Evolutionary conservation across 2,329 filamentous ascomycete genomes (phyloP), one percentile per base, ranked within the genome.

Genomic region (Alternaria metachromatica): DNA sequence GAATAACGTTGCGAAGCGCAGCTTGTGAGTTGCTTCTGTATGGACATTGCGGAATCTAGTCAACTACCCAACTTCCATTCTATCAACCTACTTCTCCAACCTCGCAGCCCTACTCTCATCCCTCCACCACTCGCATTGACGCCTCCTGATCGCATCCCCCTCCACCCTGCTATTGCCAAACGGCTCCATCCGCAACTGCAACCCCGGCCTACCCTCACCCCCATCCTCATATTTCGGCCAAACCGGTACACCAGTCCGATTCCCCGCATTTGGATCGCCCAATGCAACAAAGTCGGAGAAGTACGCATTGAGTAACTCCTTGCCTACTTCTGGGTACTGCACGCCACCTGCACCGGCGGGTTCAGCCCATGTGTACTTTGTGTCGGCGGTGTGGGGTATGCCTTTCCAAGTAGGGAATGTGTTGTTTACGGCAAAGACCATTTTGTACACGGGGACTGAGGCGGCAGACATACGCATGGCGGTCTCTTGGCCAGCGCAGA

Each of bases 311-410:
- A 84, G 81, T 12, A 80, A 61, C 15, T 63, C 28, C 45, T 73
- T 72, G 5, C 80, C 79, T 6, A 84, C 73, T 1, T 80, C 71
- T 2, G 69, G 71, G 58, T 81, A 83, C 83, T 76, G 72, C 0
- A 72, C 66, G 7, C 72, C 72, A 2, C 65, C 62, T 73, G 78
- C 78, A 56, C 90, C 80, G 43, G 87, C 68, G 0, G 86, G 88
- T 64, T 84, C 84, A 26, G 82, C 82, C 71, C 71, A 75, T 0
- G n/a, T 82, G 81, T 23, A 87, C 83, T 58, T 87, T 55, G 68
- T 70, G 23, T 76, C 72, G 0, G 71, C 62, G 0, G 72, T 72
- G 11, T 76, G 73, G 3, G 73, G 70, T 11, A 74, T 71, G 2
- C 72, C 69, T 30, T 64, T 60, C 70, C 70, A 75, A 0, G 58